Conservation (phyloP, 1,284 basidiomycete species). For the Sanghuangporus weigelae region DNA sequence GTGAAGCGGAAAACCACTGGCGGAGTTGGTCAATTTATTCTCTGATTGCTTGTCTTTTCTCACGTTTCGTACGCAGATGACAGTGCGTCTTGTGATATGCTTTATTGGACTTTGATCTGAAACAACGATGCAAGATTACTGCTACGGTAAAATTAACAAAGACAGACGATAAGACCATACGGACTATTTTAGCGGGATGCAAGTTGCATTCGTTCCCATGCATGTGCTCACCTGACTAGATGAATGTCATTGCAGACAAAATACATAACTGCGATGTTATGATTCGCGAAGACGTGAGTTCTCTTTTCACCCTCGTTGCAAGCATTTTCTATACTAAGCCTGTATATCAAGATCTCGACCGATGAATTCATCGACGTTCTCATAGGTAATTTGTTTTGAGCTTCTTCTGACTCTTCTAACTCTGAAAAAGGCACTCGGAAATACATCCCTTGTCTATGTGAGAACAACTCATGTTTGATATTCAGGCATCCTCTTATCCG, state of each 20-base stretch:
- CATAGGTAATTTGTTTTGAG: conserved; percentile 50
- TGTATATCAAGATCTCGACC: conserved; percentile 69
- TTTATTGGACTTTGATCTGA: background rate
- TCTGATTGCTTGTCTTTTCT: background rate
- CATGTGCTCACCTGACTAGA: background rate
- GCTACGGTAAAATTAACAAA: conserved; percentile 90
- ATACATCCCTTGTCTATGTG: conserved; percentile 88
- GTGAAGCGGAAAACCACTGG: conserved; percentile 87
- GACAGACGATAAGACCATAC: conserved; percentile 93
- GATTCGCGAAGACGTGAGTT: conserved; percentile 89
- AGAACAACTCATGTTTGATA: conserved; percentile 21
- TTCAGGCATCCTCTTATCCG: conserved; percentile 10
- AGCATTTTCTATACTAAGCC: conserved; percentile 12
- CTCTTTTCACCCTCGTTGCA: conserved; percentile 1
- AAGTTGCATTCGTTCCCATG: conserved; percentile 26
- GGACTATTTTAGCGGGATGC: conserved; percentile 86
- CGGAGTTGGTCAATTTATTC: conserved; percentile 55
- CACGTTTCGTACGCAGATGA: conserved; percentile 37
- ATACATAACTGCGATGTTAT: conserved; percentile 95
- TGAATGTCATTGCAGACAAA: conserved; percentile 46
- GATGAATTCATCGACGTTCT: conserved; percentile 98
- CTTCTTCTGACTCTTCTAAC: conserved; percentile 1
- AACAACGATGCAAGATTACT: conserved; percentile 54
- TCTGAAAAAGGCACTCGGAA: conserved; percentile 71
- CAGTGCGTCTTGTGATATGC: conserved; percentile 31